Evolutionary conservation across 768 basidiomycete genomes (phyloP), one percentile per base, ranked within the genome.

Genomic region (Amanita subjunquillea): DNA sequence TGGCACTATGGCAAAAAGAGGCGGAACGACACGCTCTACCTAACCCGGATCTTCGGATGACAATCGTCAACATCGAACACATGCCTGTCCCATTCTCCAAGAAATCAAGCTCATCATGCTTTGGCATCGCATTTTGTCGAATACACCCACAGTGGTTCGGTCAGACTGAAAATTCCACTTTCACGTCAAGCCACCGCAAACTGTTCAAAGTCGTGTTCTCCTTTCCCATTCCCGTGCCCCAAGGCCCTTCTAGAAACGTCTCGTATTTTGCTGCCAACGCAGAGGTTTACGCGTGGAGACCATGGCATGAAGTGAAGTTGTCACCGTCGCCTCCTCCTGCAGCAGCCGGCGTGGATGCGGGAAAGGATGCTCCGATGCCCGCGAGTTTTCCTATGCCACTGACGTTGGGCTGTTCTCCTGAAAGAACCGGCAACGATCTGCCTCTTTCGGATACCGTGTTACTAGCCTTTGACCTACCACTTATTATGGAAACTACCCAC

Each of bases 1-100:
- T 75, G 36, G 55, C 63, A 3, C 61, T 80, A 2, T 80, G 79
- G 79, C 68, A 70, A 47, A 70, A 68, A 45, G 76, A 78, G 51
- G 70, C 68, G 53, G 70, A 73, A 15, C 30, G 17, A 30, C 51
- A 17, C 22, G 25, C 25, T 53, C 15, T 42, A n/a, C 39, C 48
- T 13, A 25, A 15, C 3, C 37, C 53, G 17, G 53, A 54, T 38
- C 23, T 54, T 9, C 29, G 27, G 4, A 30, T 54, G 40, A 54
- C 36, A 2, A 42, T 54, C 27, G 30, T 48, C 25, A 42, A 44
- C 23, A 44, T 54, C 25, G 25, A 48, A 29, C 53, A 23, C 15
- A 12, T 29, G 20, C 53, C 53, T 8, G 20, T 20, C 30, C 40
- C 38, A n/a, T 47, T 9, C 20, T 53, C 46, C 7, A 54, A 20